Evolutionary conservation across 2,329 filamentous ascomycete species (phyloP), one percentile per base, ranked within the genome.

Genomic region (Aspergillus puulaauensis): DNA sequence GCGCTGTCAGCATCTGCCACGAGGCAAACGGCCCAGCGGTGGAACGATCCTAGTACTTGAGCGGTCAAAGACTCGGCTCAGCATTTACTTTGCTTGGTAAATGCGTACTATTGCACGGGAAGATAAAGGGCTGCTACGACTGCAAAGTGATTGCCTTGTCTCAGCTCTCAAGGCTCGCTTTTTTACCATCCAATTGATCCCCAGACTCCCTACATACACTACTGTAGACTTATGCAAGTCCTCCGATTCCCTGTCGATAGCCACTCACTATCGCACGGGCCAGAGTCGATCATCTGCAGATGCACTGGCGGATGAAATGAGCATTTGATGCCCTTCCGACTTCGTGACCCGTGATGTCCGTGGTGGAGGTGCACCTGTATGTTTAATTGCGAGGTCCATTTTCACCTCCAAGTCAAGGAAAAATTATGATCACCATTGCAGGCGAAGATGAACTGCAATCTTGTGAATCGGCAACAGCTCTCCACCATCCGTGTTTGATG

Each of bases 261-360:
- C 43, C 40, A 59, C 14, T 51, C 44, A 41, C 49, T 48, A 50
- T 52, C 45, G 54, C 51, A 52, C 43, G 54, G 45, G 59, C 52
- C 52, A 37, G 24, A 51, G 49, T 54, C 50, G 60, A 59, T 62
- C 60, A 59, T 59, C 62, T 64, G 58, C 62, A 64, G 60, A 52
- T 57, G 46, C 57, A 58, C 54, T 50, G 60, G 58, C 54, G 55
- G 55, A n/a, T 31, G 40, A 37, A 48, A 41, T n/a, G 35, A 49
- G 31, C 47, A 21, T 27, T 24, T n/a, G 47, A 49, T 46, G 19
- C 31, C 19, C n/a, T n/a, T 15, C 14, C 5, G 35, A 6, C 35
- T n/a, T 37, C 4, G 27, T 39, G 47, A 31, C 37, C 21, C 37
- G n/a, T 41, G 21, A 9, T 40, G 27, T 23, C 6, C n/a, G n/a